These are phyloP conservation scores for Amphichorda felina DNA, from an alignment of 2,329 filamentous ascomycete genomes.

Conservation along the genomic window DNA sequence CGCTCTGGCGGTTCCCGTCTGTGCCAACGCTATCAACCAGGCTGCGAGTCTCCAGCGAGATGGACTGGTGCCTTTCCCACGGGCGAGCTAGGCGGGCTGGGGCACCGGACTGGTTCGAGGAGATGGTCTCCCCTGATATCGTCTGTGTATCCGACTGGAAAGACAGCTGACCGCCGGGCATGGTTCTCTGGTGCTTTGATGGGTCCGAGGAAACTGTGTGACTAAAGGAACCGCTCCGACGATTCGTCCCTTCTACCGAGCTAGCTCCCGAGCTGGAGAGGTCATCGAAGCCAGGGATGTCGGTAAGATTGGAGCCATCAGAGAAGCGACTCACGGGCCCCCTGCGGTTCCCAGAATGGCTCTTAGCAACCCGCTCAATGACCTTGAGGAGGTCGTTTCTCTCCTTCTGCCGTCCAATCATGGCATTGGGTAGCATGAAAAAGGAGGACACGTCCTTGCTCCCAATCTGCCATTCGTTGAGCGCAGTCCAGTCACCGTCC, in stretches of 20 bases:
- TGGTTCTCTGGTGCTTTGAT: slow-evolving; percentile 21
- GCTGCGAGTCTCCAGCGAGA: slow-evolving; percentile 35
- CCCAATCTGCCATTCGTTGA: slow-evolving; percentile 66
- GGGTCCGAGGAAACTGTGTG: slow-evolving; percentile 29
- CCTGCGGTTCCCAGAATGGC: slow-evolving; percentile 38
- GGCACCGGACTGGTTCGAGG: slow-evolving; percentile 29
- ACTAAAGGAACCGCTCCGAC: slow-evolving; percentile 36
- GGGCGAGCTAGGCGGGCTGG: slow-evolving; percentile 26
- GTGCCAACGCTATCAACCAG: slow-evolving; percentile 29
- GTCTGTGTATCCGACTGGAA: slow-evolving; percentile 26
- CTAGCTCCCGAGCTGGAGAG: slow-evolving; percentile 43
- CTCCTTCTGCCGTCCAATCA: slow-evolving; percentile 71
- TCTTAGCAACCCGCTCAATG: slow-evolving; percentile 64
- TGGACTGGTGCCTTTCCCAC: slow-evolving; percentile 40
- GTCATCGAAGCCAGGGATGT: slow-evolving; percentile 35
- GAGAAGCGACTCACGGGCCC: slow-evolving; percentile 33
- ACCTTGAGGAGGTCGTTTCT: slow-evolving; percentile 57
- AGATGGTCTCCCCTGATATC: slow-evolving; percentile 31
- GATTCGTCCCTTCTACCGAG: slow-evolving; percentile 39
- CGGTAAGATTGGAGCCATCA: slow-evolving; percentile 41
- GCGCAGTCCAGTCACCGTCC: slow-evolving; percentile 58
- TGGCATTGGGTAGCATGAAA: slow-evolving; percentile 70
- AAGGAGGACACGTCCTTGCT: slow-evolving; percentile 86
- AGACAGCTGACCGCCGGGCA: slow-evolving; percentile 21
- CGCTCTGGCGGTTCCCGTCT: slow-evolving; percentile 27